phyloP scores from a whole-genome alignment of 805 yeast genomes.

The Yarrowia deformans region DNA sequence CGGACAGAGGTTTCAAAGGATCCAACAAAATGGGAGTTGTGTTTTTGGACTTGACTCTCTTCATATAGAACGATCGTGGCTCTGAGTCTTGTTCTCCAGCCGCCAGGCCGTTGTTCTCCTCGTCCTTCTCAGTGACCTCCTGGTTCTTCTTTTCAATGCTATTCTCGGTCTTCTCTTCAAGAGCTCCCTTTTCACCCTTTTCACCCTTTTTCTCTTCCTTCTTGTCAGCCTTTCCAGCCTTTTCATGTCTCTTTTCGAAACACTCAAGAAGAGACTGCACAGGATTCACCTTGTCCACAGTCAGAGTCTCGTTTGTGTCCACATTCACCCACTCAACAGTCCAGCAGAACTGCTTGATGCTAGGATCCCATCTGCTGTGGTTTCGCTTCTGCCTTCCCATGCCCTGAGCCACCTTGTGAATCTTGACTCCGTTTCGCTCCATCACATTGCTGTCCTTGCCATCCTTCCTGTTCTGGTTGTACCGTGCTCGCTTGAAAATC shows the following conservation, averaged over 20 bases:
- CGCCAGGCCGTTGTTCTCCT: neutral
- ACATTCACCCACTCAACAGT: conserved; percentile 73
- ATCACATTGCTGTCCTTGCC: conserved; percentile 38
- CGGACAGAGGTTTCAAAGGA: conserved; percentile 53
- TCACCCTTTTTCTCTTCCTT: neutral
- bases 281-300: conserved; percentile 23
- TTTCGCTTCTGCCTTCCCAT: conserved; percentile 73
- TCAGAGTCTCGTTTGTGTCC: conserved; percentile 48
- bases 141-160: neutral
- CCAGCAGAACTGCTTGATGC: conserved; percentile 71
- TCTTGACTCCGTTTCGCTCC: conserved; percentile 69
- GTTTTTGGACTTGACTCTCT: conserved; percentile 42
- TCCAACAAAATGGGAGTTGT: conserved; percentile 41
- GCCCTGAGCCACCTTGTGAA: conserved; percentile 69
- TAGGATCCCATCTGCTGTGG: conserved; percentile 73
- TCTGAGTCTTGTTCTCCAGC: neutral
- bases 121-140: neutral
- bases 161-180: neutral
- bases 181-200: neutral
- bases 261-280: conserved; percentile 40
- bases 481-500: conserved; percentile 44
- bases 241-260: neutral
- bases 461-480: conserved; percentile 56
- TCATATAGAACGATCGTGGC: conserved; percentile 41
- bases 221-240: neutral